Base-by-base conservation (phyloP, 2,329 filamentous ascomycete species). In the Fusarium robinianum region DNA sequence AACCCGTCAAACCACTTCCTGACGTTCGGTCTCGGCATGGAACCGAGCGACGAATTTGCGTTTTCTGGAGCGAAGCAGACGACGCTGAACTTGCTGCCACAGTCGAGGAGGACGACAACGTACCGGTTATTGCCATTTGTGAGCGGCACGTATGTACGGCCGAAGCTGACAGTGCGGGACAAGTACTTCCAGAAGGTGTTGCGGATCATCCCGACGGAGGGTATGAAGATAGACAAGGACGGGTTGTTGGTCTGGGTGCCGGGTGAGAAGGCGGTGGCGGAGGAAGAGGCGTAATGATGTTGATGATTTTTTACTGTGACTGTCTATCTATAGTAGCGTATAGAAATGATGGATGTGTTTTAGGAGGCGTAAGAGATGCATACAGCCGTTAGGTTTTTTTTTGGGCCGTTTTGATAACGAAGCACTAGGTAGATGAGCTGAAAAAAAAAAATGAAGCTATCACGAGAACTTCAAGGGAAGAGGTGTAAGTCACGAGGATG, bases 1-100 rank as follows among this genome's bases (percentile, higher is more conserved):
- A 99, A 99, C 65, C 88, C 91, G 0, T 96, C 92, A 1, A 87
- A 84, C 65, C 94, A 99, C 67, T 95, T 96, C 69, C 79, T 99
- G 35, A 96, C 91, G 0, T 99, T 99, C 69, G 90, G 88, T 19
- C 69, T 97, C 34, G 83, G 78, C 17, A 95, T 99, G 90, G 92
- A 99, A 58, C 87, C 90, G 3, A 92, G 83, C 64, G 90, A 95
- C 53, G 81, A 90, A 39, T 97, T 97, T 68, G 92, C 90, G 0
- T 97, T 99, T 67, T 90, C 88, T 6, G 94, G 94, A 0, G 76
- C 88, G 2, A 97, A 97, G 71, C 78, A 87, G 54, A 84, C 83
- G 9, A 86, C 85, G 2, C 59, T 96, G 38, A 89, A 94, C 62
- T 72, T 97, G 27, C 78, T 96, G 31, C 94, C 94, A 0, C 74